Evolutionary conservation across 371 early-diverging fungal species (phyloP), one percentile per base, ranked within the genome.

Genomic region (Apophysomyces sp.): DNA sequence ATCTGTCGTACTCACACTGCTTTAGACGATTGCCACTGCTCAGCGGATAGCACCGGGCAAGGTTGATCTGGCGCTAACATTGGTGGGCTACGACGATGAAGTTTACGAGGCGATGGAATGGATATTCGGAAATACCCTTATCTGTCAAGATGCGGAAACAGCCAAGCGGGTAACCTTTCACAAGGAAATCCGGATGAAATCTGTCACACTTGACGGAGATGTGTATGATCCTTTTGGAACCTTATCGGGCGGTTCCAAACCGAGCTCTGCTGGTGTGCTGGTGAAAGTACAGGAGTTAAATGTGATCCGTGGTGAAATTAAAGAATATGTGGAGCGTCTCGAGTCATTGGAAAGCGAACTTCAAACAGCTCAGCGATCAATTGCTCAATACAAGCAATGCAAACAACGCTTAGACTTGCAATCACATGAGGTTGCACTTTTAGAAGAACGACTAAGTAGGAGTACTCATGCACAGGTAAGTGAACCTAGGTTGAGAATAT

Each of bases 181-280:
- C 75, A 84, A 86, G 44, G 67, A 77, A 12, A 85, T 99, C 31
- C 82, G 85, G 13, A 72, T 88, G 53, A 92, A 92, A 58, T 95
- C 96, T 15, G 97, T 99, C 5, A 99, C 99, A 0, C 63, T 93
- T 0, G 99, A 99, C 53, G 99, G 99, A 29, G 99, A 98, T 76
- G 85, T 98, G 4, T 99, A 99, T 78, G 99, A 99, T 67, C 99
- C 99, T 1, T 87, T 90, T 32, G 99, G 99, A 36, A 95, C 96
- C 0, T 78, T 99, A 21, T 94, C 96, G 9, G 99, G 99, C 61
- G 99, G 99, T 4, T 92, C 97, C 24, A 87, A 85, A 62, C 87
- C 94, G 2, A 71, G 76, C 16, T 87, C 90, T 2, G 75, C 86
- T 0, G 95, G 94, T n/a, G 78, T 93, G 18, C 83, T 98, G 8